Conservation (phyloP, 75 land plant species). For the Selaginella moellendorffii region DNA sequence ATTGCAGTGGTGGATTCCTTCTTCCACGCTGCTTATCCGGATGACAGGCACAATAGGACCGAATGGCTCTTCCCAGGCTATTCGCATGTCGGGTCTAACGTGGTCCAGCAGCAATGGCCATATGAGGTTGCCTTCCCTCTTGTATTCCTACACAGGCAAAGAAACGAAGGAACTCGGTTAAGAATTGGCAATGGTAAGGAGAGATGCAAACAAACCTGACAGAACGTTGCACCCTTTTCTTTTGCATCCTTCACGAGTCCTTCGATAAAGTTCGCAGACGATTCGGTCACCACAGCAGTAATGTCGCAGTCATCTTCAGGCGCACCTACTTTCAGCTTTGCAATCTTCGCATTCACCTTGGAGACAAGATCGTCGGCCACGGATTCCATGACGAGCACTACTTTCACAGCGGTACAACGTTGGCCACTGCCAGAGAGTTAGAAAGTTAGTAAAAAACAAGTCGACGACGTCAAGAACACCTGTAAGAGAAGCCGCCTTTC, state of each 20-base stretch:
- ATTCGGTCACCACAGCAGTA: slow-evolving; percentile 24
- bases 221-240: slow-evolving; percentile 24
- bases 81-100: slow-evolving; percentile 28
- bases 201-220: slow-evolving; percentile 24
- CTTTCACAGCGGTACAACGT: slow-evolving; percentile 30
- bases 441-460: no score
- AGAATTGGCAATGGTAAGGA: not conserved
- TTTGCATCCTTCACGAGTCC: slow-evolving; percentile 26
- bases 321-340: slow-evolving; percentile 20
- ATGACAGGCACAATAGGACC: slow-evolving; percentile 26
- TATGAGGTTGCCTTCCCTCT: slow-evolving; percentile 27
- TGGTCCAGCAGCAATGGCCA: slow-evolving; percentile 30
- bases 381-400: no score
- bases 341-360: no score
- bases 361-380: no score
- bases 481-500: slow-evolving; percentile 33
- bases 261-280: slow-evolving; percentile 27
- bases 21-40: slow-evolving; percentile 24
- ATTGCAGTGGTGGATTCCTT: slow-evolving; percentile 28
- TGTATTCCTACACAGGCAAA: slow-evolving; percentile 25
- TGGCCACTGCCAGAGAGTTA: slow-evolving; percentile 21
- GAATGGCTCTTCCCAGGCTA: no score
- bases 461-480: slow-evolving; percentile 6
- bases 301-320: slow-evolving; percentile 31
- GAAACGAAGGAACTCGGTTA: no score